Evolutionary conservation across 1,284 basidiomycete species (phyloP).

Genomic region (Ustilago cynodontis): DNA sequence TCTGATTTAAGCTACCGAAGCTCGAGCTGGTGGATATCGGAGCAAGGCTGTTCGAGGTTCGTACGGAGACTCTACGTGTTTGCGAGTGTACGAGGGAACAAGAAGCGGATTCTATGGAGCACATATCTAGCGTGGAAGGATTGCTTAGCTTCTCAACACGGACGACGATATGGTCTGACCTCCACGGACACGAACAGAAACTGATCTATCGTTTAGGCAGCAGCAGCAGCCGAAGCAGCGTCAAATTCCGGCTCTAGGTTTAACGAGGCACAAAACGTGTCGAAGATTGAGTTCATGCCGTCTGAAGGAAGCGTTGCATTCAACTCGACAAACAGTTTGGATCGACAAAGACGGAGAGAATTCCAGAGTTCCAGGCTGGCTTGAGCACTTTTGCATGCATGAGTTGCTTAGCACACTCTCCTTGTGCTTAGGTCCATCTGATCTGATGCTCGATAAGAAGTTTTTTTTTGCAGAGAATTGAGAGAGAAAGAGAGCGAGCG

Average conservation of each 20-base stretch:
- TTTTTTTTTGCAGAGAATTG: too few relatives aligned
- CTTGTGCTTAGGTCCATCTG: slow-evolving; percentile 6
- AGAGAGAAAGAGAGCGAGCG: neutral
- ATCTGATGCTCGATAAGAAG: slow-evolving; percentile 33
- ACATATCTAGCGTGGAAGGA: neutral
- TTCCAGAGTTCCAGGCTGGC: neutral
- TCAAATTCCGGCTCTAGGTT: neutral
- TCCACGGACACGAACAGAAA: slow-evolving; percentile 6
- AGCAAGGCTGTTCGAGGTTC: neutral
- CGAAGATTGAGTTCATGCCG: neutral
- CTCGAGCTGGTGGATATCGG: neutral
- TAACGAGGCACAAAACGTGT: slow-evolving; percentile 12
- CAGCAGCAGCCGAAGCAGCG: neutral
- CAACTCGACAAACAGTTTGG: slow-evolving; percentile 3
- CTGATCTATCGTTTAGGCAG: neutral
- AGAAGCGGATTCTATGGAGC: neutral
- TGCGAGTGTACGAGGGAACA: neutral
- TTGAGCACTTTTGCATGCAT: neutral
- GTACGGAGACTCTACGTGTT: neutral
- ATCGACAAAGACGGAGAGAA: slow-evolving; percentile 6
- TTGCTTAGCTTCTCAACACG: neutral
- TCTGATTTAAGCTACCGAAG: neutral
- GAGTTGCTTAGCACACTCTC: slow-evolving; percentile 14
- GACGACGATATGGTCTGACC: neutral
- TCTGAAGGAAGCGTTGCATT: slow-evolving; percentile 30